Evolutionary conservation across 108 stramenopile species (phyloP).

Genomic region (Skeletonema marinoi): DNA sequence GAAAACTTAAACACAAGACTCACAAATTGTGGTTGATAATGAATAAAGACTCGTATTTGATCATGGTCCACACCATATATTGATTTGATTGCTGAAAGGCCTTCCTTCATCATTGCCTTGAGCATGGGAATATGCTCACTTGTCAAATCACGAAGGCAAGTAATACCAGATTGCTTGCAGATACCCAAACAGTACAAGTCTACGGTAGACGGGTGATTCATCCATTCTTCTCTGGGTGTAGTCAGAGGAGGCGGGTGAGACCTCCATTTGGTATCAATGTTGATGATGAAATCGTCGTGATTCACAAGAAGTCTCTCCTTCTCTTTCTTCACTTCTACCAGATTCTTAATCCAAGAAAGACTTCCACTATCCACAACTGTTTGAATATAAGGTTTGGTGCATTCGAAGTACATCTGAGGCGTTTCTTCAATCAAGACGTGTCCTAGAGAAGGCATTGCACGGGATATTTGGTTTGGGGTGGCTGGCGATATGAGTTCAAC

Average conservation of each 20-base stretch:
- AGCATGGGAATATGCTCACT: constrained; percentile 63
- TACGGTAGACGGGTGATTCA: constrained; percentile 23
- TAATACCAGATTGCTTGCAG: constrained; percentile 45
- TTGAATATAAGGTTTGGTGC: constrained; percentile 49
- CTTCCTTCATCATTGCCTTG: constrained; percentile 43
- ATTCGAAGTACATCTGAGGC: constrained; percentile 45
- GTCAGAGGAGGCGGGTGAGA: constrained; percentile 22
- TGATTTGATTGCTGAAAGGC: constrained; percentile 52
- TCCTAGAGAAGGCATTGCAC: constrained; percentile 53
- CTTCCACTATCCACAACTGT: constrained; percentile 52
- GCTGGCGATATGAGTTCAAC: constrained; percentile 67
- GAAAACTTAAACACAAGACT: background rate
- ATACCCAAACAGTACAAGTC: constrained; percentile 79
- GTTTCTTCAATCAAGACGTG: constrained; percentile 52
- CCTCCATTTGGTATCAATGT: constrained; percentile 83
- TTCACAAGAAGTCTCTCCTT: constrained; percentile 64
- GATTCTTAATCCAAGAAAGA: constrained; percentile 54
- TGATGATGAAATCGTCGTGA: constrained; percentile 62
- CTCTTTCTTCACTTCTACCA: constrained; percentile 58
- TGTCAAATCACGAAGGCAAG: constrained; percentile 64
- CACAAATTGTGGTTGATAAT: constrained; percentile 76
- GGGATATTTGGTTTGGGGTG: constrained; percentile 42
- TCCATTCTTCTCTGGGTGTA: constrained; percentile 43
- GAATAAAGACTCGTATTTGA: constrained; percentile 69
- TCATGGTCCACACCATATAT: constrained; percentile 62